These are phyloP conservation scores for Sorghum bicolor DNA, from an alignment of 176 grass and related monocot genomes.

Conservation along the genomic window Sorghum_bicolor_NCBIv3 NC_012871.2:73321001-73321500, in stretches of 20 bases:
- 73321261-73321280: not conserved
- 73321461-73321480: constrained; percentile 81
- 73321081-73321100: not conserved
- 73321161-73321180: constrained; percentile 81
- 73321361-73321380: constrained; percentile 22
- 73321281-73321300: not conserved
- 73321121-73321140: constrained; percentile 93
- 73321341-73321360: not conserved
- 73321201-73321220: not conserved
- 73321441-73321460: constrained; percentile 85
- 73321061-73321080: not conserved
- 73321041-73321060: not conserved
- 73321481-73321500: constrained; percentile 83
- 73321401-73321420: constrained; percentile 97
- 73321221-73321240: not conserved
- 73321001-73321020: constrained; percentile 68
- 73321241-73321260: constrained; percentile 7
- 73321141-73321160: constrained; percentile 96
- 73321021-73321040: constrained; percentile 17
- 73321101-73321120: constrained; percentile 26
- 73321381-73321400: constrained; percentile 82
- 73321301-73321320: not conserved
- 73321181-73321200: constrained; percentile 89
- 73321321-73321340: not conserved
- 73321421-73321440: constrained; percentile 74